Conservation (phyloP, 2,329 filamentous ascomycete genomes). For the Hypoxylon sp. region DNA sequence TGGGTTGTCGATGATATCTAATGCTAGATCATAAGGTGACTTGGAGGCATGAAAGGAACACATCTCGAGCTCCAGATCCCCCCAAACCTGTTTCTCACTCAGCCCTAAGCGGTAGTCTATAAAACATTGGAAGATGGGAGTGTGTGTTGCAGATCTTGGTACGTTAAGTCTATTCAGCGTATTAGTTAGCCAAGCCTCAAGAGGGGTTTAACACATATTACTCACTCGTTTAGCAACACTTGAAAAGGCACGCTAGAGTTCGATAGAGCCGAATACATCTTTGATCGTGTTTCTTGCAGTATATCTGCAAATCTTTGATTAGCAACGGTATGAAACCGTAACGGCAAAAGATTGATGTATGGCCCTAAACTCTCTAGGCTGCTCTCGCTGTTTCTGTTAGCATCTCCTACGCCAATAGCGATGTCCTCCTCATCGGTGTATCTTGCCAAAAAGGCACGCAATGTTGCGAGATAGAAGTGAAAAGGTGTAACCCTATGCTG, state of each 20-base stretch:
- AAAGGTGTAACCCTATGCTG: constrained; percentile 37
- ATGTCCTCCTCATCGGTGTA: constrained; percentile 44
- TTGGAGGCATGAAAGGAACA: too few species aligned
- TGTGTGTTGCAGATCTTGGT: constrained; percentile 49
- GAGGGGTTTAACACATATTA: too few species aligned
- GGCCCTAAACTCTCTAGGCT: constrained; percentile 47
- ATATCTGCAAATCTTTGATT: constrained; percentile 10
- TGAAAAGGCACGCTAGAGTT: constrained; percentile 57
- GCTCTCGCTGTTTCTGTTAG: constrained; percentile 44
- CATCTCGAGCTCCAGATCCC: constrained; percentile 3
- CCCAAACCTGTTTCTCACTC: constrained; percentile 40
- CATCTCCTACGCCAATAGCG: constrained; percentile 52
- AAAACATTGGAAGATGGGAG: constrained; percentile 57
- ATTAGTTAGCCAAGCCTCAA: too few species aligned
- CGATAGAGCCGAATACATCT: constrained; percentile 42
- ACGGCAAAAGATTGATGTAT: constrained; percentile 51
- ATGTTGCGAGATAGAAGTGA: constrained; percentile 49
- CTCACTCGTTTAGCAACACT: constrained; percentile 48
- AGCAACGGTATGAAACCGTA: constrained; percentile 36
- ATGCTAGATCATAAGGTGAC: constrained; percentile 38
- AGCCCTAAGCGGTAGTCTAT: constrained; percentile 55
- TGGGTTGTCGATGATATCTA: constrained; percentile 21
- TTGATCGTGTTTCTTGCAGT: constrained; percentile 7
- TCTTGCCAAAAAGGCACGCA: constrained; percentile 45
- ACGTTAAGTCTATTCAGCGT: constrained; percentile 53